Conservation (phyloP, 1,139 yeast genomes). For the Spathaspora sp. region DNA sequence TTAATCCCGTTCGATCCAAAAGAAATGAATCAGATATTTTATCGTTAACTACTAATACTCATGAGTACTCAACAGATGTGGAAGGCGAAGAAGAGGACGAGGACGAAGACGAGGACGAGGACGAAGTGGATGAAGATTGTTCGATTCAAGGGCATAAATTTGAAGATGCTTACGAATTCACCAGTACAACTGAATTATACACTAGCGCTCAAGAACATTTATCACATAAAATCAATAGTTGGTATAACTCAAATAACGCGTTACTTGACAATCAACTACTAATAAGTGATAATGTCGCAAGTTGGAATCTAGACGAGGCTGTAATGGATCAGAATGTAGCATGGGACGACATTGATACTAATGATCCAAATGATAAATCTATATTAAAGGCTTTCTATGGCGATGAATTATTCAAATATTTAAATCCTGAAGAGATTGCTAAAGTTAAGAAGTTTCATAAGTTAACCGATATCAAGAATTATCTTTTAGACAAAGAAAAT, state of each 20-base stretch:
- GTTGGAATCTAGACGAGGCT: conserved; percentile 46
- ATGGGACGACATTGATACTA: conserved; percentile 10
- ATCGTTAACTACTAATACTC: conserved; percentile 30
- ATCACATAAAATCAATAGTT: conserved; percentile 24
- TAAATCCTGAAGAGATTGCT: conserved; percentile 26
- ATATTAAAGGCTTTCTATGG: conserved; percentile 30
- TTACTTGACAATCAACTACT: conserved; percentile 9
- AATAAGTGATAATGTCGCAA: conserved; percentile 44
- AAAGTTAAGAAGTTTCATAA: conserved; percentile 28
- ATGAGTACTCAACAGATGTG: conserved; percentile 9
- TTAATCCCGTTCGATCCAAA: conserved; percentile 28
- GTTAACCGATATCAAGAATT: conserved; percentile 18
- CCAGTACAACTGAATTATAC: neutral
- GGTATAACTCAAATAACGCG: conserved; percentile 18
- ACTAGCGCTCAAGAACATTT: conserved; percentile 9
- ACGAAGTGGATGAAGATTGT: conserved; percentile 17
- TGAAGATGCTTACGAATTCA: neutral
- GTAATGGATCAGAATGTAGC: conserved; percentile 10
- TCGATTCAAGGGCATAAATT: neutral
- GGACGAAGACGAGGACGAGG: conserved; percentile 5
- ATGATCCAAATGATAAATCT: neutral
- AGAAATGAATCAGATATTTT: conserved; percentile 36
- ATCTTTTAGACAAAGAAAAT: conserved; percentile 11
- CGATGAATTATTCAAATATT: conserved; percentile 30
- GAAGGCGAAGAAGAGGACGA: conserved; percentile 14